A percentile compares a stretch with the other conserved stretches of the same genome.
Evolutionary conservation across 805 yeast genomes (phyloP).

Genomic region (Metschnikowia similis): DNA sequence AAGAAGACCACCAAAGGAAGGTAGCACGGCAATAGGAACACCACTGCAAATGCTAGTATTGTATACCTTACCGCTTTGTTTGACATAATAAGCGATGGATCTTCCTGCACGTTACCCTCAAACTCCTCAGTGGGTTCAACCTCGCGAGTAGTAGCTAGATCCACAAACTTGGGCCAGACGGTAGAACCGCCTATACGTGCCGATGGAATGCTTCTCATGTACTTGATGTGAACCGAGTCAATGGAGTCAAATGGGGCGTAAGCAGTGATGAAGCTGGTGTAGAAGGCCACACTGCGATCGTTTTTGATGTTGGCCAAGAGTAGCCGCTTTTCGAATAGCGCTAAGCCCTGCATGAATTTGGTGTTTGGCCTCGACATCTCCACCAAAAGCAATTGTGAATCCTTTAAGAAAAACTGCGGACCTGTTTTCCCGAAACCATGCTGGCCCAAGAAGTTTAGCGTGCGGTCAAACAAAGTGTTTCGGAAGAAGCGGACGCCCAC

Average conservation of each 20-base stretch:
- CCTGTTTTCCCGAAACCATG: slow-evolving; percentile 37
- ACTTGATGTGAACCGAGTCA: slow-evolving; percentile 45
- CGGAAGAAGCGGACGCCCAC: slow-evolving; percentile 47
- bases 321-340: slow-evolving; percentile 51
- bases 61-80: slow-evolving; percentile 23
- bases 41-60: slow-evolving; percentile 22
- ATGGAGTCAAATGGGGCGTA: slow-evolving; percentile 68
- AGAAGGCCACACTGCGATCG: slow-evolving; percentile 86
- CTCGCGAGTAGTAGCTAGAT: slow-evolving; percentile 34
- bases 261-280: slow-evolving; percentile 72
- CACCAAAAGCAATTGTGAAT: slow-evolving; percentile 43
- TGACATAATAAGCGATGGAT: slow-evolving; percentile 31
- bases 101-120: slow-evolving; percentile 34
- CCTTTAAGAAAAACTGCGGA: slow-evolving; percentile 31
- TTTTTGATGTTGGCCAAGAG: slow-evolving; percentile 71
- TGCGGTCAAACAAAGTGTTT: slow-evolving; percentile 26
- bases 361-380: slow-evolving; percentile 51
- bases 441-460: slow-evolving; percentile 32
- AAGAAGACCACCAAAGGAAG: slow-evolving; percentile 42
- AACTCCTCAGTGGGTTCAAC: slow-evolving; percentile 10
- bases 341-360: slow-evolving; percentile 52
- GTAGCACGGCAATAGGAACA: slow-evolving; percentile 45
- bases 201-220: slow-evolving; percentile 42
- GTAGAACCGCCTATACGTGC: slow-evolving; percentile 33
- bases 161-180: slow-evolving; percentile 50